These are phyloP conservation scores for Apiotrichum akiyoshidainum DNA, from an alignment of 1,284 basidiomycete species.

Conservation along the genomic window DNA sequence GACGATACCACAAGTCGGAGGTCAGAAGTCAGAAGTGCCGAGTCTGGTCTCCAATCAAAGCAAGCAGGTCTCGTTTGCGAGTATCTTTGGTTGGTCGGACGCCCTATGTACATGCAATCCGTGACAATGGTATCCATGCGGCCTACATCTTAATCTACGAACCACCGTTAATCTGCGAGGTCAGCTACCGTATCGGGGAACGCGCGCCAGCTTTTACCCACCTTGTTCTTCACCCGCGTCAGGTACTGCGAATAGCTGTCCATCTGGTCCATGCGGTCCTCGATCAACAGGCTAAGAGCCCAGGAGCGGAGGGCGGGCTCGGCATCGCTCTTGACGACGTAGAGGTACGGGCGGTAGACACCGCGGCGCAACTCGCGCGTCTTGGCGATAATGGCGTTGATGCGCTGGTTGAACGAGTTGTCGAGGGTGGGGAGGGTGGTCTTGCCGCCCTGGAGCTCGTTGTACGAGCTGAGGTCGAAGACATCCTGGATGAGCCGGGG, in stretches of 20 bases:
- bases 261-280: conserved; percentile 91
- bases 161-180: conserved; percentile 7
- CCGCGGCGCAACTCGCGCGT: conserved; percentile 75
- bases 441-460: conserved; percentile 87
- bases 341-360: conserved; percentile 90
- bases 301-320: conserved; percentile 89
- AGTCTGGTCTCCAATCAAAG: neutral
- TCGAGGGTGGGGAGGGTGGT: conserved; percentile 82
- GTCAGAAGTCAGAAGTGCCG: neutral
- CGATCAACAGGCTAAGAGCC: conserved; percentile 90
- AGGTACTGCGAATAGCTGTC: conserved; percentile 96
- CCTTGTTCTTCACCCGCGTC: conserved; percentile 71
- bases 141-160: conserved; percentile 11
- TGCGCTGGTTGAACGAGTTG: conserved; percentile 86
- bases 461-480: conserved; percentile 85
- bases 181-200: neutral
- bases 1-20: no score
- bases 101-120: neutral
- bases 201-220: conserved; percentile 27
- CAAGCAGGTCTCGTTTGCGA: no score
- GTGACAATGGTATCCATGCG: conserved; percentile 8
- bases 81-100: no score
- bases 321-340: conserved; percentile 96
- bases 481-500: conserved; percentile 92
- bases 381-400: conserved; percentile 91